Evolutionary conservation across 2,329 filamentous ascomycete species (phyloP), one percentile per base, ranked within the genome.

Genomic region (Lecanoromycetidae sp.): DNA sequence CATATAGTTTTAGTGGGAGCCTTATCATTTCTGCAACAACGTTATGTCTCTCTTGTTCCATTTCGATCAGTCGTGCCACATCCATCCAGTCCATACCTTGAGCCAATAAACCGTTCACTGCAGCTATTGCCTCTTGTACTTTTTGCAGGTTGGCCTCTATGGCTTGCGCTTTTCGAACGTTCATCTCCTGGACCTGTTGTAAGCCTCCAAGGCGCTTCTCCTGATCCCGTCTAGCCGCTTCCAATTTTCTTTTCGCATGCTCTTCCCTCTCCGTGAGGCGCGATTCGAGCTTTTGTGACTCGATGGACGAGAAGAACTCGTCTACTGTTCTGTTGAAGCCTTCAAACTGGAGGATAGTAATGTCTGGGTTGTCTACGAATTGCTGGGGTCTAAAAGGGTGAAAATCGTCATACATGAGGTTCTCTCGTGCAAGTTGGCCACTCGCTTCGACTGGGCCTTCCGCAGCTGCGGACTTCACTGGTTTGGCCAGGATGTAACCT

Each of bases 61-160:
- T 77, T 61, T 94, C 87, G 44, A 98, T 84, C 52, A 98, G 68
- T 49, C 82, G 84, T 8, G 77, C 86, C 57, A 96, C 88, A 55
- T 95, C 84, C 9, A 87, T 79, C 91, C 91, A 98, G 57, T 98
- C 91, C 87, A 96, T 96, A 9, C 90, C 90, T 59, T 94, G 87
- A 4, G 78, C 78, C 50, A 98, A 78, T n/a, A 96, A 69, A 0
- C 86, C 85, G 61, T 94, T 96, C 44, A 98, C 82, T 3, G 91
- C 87, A 61, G 87, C 85, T 62, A 87, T 87, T 4, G 87, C 87
- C 66, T 96, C 91, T 61, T 94, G 84, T 0, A 96, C 88, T 42
- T 87, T 77, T 59, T 94, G 86, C 1, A 87, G 72, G 58, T 98
- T 96, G 19, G 87, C 85, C 61, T 94, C 79, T 34, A 98, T 91